Percentiles rank a stretch among this genome's conserved stretches.
phyloP scores from a whole-genome alignment of 768 basidiomycete genomes.

The Hypholoma sublateritium region DNA sequence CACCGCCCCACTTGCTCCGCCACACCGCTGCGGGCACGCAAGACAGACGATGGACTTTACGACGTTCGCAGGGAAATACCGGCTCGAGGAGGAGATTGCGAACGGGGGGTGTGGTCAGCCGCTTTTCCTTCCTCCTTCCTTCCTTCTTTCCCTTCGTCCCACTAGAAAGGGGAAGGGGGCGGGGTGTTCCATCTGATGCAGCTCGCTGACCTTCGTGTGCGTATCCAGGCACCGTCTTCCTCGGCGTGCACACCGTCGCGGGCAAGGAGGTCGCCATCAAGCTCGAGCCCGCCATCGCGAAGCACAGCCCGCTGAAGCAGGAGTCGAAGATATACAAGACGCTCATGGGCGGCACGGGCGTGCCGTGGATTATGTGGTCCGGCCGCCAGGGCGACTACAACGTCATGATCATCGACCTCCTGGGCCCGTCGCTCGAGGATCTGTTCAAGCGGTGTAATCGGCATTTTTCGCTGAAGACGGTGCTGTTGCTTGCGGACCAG shows the following conservation, averaged over 20 bases:
- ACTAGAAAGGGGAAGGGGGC: too few relatives aligned
- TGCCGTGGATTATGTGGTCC: conserved; percentile 92
- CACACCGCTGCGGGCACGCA: too few relatives aligned
- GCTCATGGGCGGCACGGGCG: conserved; percentile 84
- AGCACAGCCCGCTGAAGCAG: conserved; percentile 74
- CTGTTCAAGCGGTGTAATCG: conserved; percentile 88
- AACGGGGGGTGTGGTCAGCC: conserved; percentile 75
- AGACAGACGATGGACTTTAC: conserved; percentile 28
- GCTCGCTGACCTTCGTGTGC: neutral
- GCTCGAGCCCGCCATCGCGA: conserved; percentile 64
- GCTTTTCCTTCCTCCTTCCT: neutral
- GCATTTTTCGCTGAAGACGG: conserved; percentile 93
- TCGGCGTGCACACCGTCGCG: conserved; percentile 77
- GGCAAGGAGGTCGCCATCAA: conserved; percentile 87
- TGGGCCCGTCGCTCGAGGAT: conserved; percentile 88
- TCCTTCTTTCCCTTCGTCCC: too few relatives aligned
- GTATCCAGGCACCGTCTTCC: conserved; percentile 67
- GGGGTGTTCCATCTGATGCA: neutral
- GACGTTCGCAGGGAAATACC: conserved; percentile 74
- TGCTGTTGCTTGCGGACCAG: conserved; percentile 91
- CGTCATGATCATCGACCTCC: conserved; percentile 95
- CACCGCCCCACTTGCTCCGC: neutral
- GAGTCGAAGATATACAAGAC: conserved; percentile 93
- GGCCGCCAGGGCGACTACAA: conserved; percentile 93
- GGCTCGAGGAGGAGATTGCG: conserved; percentile 77